A percentile compares a stretch with the other conserved stretches of the same genome.
Conservation (phyloP, 139 green algal genomes). For the Chlamydomonas sphaeroides region DNA sequence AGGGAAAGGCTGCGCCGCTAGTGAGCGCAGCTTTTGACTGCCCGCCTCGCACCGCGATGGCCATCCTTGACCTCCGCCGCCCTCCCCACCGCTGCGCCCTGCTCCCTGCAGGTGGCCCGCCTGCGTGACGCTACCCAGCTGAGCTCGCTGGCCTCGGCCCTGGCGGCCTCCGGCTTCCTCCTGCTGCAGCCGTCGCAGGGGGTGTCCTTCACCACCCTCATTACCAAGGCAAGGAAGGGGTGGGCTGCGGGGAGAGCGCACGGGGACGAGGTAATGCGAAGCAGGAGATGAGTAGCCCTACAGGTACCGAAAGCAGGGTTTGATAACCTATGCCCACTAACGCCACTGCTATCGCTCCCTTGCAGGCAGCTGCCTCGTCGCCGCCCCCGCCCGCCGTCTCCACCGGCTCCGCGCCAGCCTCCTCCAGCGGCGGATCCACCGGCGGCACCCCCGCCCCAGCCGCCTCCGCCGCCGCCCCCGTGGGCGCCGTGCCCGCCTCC, state of each 20-base stretch:
- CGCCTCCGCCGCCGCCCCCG: not conserved
- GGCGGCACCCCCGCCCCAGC: not conserved
- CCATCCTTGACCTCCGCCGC: too few species aligned
- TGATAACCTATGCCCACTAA: not conserved
- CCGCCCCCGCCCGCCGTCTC: not conserved
- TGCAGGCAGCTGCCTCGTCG: not conserved
- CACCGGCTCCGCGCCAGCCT: too few species aligned
- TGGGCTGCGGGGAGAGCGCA: too few species aligned
- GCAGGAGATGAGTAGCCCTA: not conserved
- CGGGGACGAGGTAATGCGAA: too few species aligned
- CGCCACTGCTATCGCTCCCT: not conserved
- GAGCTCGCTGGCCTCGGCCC: not conserved
- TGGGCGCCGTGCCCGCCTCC: not conserved
- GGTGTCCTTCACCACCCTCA: not conserved
- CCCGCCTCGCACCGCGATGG: too few species aligned
- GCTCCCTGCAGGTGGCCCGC: too few species aligned
- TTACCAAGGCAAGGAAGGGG: too few species aligned
- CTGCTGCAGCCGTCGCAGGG: not conserved
- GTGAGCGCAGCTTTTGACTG: too few species aligned
- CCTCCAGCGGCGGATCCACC: not conserved
- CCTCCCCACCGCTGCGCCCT: too few species aligned
- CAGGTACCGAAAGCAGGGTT: not conserved
- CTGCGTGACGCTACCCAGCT: not conserved
- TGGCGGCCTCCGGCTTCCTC: not conserved
- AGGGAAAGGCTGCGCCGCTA: too few species aligned